Evolutionary conservation across 192 early-diverging fungal species (phyloP), one percentile per base, ranked within the genome.

Genomic region (Rhizophagus sp.): DNA sequence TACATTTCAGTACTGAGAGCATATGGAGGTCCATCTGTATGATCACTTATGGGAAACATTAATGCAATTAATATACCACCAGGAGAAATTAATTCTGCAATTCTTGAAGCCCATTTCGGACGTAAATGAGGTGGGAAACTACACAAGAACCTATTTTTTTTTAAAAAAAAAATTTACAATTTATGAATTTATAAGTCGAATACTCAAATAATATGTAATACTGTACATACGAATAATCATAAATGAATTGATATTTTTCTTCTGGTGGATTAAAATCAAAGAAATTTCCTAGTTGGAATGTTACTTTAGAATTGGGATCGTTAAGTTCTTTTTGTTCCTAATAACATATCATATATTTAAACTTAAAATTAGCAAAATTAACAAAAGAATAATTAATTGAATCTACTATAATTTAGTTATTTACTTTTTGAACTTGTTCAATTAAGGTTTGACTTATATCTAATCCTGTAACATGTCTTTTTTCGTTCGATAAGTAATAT

Each of bases 21-120:
- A 77, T 90, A 96, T 13, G 96, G 96, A 25, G 96, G 96, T 0
- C 95, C 92, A 64, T 87, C 88, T 52, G 90, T 86, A 71, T 90
- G 87, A 22, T 82, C 85, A n/a, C 81, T 84, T 25, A 97, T 64
- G 10, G 96, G 96, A 79, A 82, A 96, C 91, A 96, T 95, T 67
- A 94, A 86, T 24, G 89, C 86, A 52, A 97, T 89, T 74, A 96
- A 85, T 36, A 90, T 79, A 34, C 93, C 95, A 65, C 89, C 94
- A 34, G 85, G 84, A 13, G 81, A 52, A 69, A 94, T 84, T 81
- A 97, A 82, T 69, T 91, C 89, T 13, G 87, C 85, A 81, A 93
- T 92, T 36, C 90, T 87, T 11, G 44, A 61, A 65, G 91, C 93
- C 95, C 94, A 95, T 17, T 79, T 81, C 1, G 84, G 44, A 8